Evolutionary conservation across 192 early-diverging fungal genomes (phyloP), one percentile per base, ranked within the genome.

Genomic region (Cladochytrium replicatum): DNA sequence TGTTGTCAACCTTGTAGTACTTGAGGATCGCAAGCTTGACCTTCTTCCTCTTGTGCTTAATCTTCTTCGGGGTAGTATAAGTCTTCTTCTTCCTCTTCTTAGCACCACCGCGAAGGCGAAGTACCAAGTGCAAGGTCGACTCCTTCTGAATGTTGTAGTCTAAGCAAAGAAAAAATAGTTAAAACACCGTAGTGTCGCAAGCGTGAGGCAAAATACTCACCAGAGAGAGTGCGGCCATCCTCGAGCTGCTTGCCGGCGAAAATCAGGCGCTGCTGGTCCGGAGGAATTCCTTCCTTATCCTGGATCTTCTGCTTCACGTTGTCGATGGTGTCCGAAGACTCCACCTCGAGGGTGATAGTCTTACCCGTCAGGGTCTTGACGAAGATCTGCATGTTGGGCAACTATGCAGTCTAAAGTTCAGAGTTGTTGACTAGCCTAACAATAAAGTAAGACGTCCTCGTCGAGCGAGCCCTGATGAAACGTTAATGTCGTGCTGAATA

Each of bases 61-160:
- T 91, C 84, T 96, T 96, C 88, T 98, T 96, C 72, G 95, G 95
- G 52, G 95, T 98, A 60, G 93, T 98, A 84, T 98, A 96, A 53
- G 82, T 87, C 93, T 98, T 98, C 91, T 98, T 98, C 85, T 96
- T 98, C 58, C 89, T 82, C 86, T 98, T 96, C 88, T 98, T 96
- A 71, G 71, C 91, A 69, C 85, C 86, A 75, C 82, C 83, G 46
- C 77, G 55, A 29, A 84, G 68, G 52, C 82, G 74, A 46, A 78
- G 69, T n/a, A 81, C 80, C 19, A 86, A 67, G 58, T 82, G 81
- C 13, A 86, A 63, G 46, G 84, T 86, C 29, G 78, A 79, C 63
- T 81, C 75, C 57, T 79, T 72, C 49, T 79, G 70, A 52, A 85
- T 77, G 63, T 75, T 71, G 68, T 72, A 72, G 32, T 71, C 66